Conservation (phyloP, 2,329 filamentous ascomycete genomes). For the Colletotrichum chrysophilum region DNA sequence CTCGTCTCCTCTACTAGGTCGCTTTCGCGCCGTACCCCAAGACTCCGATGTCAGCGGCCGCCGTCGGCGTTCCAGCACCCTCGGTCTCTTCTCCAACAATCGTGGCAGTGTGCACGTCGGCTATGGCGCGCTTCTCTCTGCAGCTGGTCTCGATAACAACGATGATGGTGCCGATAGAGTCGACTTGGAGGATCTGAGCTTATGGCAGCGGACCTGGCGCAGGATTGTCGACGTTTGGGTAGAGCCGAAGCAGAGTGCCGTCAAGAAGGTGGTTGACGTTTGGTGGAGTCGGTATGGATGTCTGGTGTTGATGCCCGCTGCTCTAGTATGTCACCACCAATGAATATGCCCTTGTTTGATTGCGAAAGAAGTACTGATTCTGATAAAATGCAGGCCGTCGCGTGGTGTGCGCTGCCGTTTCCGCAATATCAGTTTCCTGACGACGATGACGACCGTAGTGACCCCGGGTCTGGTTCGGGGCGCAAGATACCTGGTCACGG, state of each 20-base stretch:
- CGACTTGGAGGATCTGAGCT: slow-evolving; percentile 36
- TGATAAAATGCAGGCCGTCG: slow-evolving; percentile 53
- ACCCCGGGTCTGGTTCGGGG: slow-evolving; percentile 28
- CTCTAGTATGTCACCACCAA: slow-evolving; percentile 51
- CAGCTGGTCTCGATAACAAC: slow-evolving; percentile 41
- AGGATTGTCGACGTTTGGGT: slow-evolving; percentile 62
- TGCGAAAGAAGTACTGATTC: slow-evolving; percentile 19
- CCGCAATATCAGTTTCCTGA: slow-evolving; percentile 63
- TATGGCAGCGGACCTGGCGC: slow-evolving; percentile 37
- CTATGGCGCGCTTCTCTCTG: slow-evolving; percentile 56
- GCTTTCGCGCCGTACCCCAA: slow-evolving; percentile 67
- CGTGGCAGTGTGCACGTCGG: slow-evolving; percentile 61
- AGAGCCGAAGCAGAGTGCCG: slow-evolving; percentile 62
- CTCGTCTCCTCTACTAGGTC: slow-evolving; percentile 65
- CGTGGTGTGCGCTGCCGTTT: slow-evolving; percentile 70
- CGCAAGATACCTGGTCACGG: slow-evolving; percentile 66
- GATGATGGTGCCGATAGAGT: slow-evolving; percentile 34
- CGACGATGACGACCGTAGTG: slow-evolving; percentile 39
- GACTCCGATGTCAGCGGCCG: slow-evolving; percentile 32
- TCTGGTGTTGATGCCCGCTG: slow-evolving; percentile 65
- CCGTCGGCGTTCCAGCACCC: slow-evolving; percentile 34
- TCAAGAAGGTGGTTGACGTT: slow-evolving; percentile 61
- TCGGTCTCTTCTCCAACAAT: slow-evolving; percentile 31
- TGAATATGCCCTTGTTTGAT: not conserved
- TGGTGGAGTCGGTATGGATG: slow-evolving; percentile 70